Evolutionary conservation across 768 basidiomycete genomes (phyloP).

Genomic region (Pholiota microspora): DNA sequence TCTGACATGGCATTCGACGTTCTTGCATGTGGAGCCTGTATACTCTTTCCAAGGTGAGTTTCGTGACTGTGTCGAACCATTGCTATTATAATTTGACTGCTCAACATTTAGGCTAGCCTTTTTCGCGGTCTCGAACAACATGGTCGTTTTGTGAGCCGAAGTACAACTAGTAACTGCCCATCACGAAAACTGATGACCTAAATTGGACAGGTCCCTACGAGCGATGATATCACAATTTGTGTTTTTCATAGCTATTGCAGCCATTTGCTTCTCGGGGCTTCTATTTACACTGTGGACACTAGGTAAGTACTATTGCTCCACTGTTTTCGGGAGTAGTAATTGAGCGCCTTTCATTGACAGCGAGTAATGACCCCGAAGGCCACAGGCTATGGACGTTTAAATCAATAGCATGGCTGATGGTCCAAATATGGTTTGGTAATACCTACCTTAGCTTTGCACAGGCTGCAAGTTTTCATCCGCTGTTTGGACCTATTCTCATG

Average conservation of each 20-base stretch:
- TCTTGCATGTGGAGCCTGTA: conserved; percentile 80
- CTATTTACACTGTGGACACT: conserved; percentile 51
- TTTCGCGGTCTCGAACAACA: conserved; percentile 75
- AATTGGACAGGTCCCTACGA: conserved; percentile 57
- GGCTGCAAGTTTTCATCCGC: conserved; percentile 58
- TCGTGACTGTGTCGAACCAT: not conserved
- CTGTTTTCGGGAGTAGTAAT: not conserved
- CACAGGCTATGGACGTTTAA: conserved; percentile 35
- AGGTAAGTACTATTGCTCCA: conserved; percentile 18
- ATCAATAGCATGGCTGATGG: conserved; percentile 78
- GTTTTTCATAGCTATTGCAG: conserved; percentile 76
- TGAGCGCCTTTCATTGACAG: conserved; percentile 18
- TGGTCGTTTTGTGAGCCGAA: conserved; percentile 66
- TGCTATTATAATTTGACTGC: not conserved
- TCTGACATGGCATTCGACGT: conserved; percentile 80
- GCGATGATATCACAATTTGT: conserved; percentile 81
- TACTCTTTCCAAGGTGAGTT: conserved; percentile 74
- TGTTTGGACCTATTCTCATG: conserved; percentile 81
- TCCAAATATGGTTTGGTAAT: conserved; percentile 86
- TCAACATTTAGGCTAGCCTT: conserved; percentile 59
- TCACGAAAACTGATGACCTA: not conserved
- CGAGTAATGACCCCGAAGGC: conserved; percentile 24
- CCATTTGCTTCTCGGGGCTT: conserved; percentile 80
- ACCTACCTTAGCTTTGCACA: conserved; percentile 59
- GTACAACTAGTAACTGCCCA: not conserved